Evolutionary conservation across 1,139 yeast genomes (phyloP).

Genomic region (Yamadazyma mexicana): DNA sequence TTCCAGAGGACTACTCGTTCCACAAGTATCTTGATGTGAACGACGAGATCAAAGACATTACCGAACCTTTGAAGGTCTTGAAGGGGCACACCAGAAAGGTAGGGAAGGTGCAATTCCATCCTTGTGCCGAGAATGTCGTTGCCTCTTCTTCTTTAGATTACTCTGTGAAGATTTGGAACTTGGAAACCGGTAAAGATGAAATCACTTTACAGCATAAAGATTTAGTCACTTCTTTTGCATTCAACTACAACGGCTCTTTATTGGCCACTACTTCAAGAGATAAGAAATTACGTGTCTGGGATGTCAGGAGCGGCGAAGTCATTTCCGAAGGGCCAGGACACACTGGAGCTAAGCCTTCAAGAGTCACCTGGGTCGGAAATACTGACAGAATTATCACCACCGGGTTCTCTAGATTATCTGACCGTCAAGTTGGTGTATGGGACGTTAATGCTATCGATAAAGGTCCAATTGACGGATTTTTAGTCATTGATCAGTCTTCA

Average conservation of each 20-base stretch:
- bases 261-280: slow-evolving; percentile 93
- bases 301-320: slow-evolving; percentile 70
- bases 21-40: slow-evolving; percentile 58
- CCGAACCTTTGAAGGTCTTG: slow-evolving; percentile 64
- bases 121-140: slow-evolving; percentile 79
- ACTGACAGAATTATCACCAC: slow-evolving; percentile 85
- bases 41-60: slow-evolving; percentile 66
- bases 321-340: slow-evolving; percentile 88
- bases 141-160: slow-evolving; percentile 92
- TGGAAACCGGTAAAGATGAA: slow-evolving; percentile 69
- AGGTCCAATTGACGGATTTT: slow-evolving; percentile 89
- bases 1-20: slow-evolving; percentile 78
- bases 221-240: slow-evolving; percentile 84
- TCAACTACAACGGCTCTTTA: slow-evolving; percentile 84
- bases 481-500: slow-evolving; percentile 83
- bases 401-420: slow-evolving; percentile 92
- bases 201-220: slow-evolving; percentile 83
- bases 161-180: slow-evolving; percentile 87
- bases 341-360: slow-evolving; percentile 85
- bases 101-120: slow-evolving; percentile 90
- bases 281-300: slow-evolving; percentile 89
- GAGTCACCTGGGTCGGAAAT: slow-evolving; percentile 89
- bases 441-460: slow-evolving; percentile 67
- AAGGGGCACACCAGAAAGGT: slow-evolving; percentile 91
- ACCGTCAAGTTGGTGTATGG: slow-evolving; percentile 96